phyloP scores from a whole-genome alignment of 495 filamentous ascomycete species.

The Hapsidospora chrysogenum region DNA sequence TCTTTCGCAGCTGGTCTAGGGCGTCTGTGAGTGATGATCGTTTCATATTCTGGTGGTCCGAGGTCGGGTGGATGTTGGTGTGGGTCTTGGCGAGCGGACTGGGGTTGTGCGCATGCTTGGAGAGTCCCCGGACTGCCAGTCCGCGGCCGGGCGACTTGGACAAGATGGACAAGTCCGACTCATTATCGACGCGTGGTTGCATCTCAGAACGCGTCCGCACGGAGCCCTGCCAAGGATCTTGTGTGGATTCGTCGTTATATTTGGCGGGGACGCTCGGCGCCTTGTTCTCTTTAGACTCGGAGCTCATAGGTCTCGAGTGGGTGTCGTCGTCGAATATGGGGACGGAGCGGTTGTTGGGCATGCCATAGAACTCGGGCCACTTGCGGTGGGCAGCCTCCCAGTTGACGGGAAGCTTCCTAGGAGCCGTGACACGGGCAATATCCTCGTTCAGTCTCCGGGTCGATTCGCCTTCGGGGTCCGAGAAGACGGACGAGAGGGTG shows the following conservation, averaged over 20 bases:
- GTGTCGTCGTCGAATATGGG: conserved; percentile 3
- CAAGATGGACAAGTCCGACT: conserved; percentile 21
- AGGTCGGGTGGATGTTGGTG: neutral
- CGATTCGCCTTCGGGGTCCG: conserved; percentile 27
- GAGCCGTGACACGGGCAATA: conserved; percentile 5
- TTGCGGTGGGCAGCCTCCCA: conserved; percentile 3
- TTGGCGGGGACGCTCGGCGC: conserved; percentile 10
- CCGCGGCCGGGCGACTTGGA: conserved; percentile 8
- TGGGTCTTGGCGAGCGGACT: conserved; percentile 1
- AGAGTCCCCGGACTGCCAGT: neutral
- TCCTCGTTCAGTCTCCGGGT: conserved; percentile 19
- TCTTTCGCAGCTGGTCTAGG: neutral
- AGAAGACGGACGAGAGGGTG: conserved; percentile 25
- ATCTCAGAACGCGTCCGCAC: conserved; percentile 19
- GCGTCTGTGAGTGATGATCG: neutral
- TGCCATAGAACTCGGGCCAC: conserved; percentile 4
- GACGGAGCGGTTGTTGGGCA: conserved; percentile 3
- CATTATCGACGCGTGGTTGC: conserved; percentile 27
- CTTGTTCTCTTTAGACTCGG: conserved; percentile 19
- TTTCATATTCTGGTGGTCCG: neutral
- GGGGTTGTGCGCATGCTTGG: neutral
- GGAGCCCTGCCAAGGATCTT: conserved; percentile 9
- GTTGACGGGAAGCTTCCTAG: conserved; percentile 1
- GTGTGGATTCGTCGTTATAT: conserved; percentile 10
- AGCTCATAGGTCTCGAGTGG: conserved; percentile 2